Conservation (phyloP, 2,329 filamentous ascomycete species). For the Aureobasidium sp. region DNA sequence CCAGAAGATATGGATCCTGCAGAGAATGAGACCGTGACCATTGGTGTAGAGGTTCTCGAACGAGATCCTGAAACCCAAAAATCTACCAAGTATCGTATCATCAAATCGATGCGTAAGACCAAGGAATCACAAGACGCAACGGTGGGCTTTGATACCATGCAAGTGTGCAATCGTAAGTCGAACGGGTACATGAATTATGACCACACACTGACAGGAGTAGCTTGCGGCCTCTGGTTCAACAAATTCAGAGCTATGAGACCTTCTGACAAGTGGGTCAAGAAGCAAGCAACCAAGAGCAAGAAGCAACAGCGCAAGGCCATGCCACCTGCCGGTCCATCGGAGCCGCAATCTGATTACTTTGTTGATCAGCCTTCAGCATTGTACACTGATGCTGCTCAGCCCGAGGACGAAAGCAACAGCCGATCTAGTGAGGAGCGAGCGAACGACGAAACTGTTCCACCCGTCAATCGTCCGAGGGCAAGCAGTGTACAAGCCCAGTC, state of each 20-base stretch:
- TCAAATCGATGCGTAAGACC: slow-evolving; percentile 66
- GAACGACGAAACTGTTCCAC: background rate
- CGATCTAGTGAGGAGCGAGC: slow-evolving; percentile 2
- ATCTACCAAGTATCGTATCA: slow-evolving; percentile 60
- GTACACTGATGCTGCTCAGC: slow-evolving; percentile 15
- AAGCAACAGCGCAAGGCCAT: slow-evolving; percentile 24
- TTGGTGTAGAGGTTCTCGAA: slow-evolving; percentile 62
- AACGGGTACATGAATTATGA: background rate
- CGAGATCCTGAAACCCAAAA: slow-evolving; percentile 52
- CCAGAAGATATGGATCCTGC: slow-evolving; percentile 64
- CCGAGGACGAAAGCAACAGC: slow-evolving; percentile 12
- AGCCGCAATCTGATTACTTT: slow-evolving; percentile 15
- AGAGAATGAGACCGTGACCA: slow-evolving; percentile 63
- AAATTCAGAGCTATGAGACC: slow-evolving; percentile 84
- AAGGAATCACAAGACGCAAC: slow-evolving; percentile 20
- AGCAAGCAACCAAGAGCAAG: slow-evolving; percentile 22
- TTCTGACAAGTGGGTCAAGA: slow-evolving; percentile 60
- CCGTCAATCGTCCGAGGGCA: slow-evolving; percentile 36
- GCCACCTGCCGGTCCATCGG: slow-evolving; percentile 9
- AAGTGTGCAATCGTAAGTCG: slow-evolving; percentile 78
- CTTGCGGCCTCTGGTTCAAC: slow-evolving; percentile 89
- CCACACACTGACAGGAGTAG: slow-evolving; percentile 29
- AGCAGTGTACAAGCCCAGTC: slow-evolving; percentile 40
- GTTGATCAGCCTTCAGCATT: slow-evolving; percentile 14
- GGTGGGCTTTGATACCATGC: slow-evolving; percentile 56